Evolutionary conservation across 352 stramenopile genomes (phyloP).

Genomic region (Discostella stelligera): DNA sequence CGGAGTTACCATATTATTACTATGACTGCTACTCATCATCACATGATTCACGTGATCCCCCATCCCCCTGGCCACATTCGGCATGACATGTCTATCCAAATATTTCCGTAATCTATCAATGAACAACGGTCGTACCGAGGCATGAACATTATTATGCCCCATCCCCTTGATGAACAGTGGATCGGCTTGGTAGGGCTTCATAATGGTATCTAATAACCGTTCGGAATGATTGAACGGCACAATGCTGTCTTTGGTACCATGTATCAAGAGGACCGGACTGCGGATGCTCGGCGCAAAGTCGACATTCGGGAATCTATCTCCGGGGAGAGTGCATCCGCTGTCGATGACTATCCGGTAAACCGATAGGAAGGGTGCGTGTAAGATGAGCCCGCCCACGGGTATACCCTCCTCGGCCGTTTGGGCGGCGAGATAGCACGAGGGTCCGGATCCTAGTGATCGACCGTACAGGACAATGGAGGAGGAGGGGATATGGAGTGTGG

Average conservation of each 20-base stretch:
- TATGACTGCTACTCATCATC: not conserved
- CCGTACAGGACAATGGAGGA: conserved; percentile 78
- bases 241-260: conserved; percentile 80
- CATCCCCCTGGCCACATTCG: conserved; percentile 24
- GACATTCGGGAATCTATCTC: conserved; percentile 81
- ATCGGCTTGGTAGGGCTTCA: conserved; percentile 53
- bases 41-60: not conserved
- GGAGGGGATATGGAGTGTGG: conserved; percentile 55
- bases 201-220: conserved; percentile 61
- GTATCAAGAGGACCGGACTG: conserved; percentile 72
- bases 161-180: conserved; percentile 82
- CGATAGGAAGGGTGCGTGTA: conserved; percentile 82
- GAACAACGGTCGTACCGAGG: conserved; percentile 72
- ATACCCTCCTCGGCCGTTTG: conserved; percentile 51
- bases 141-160: conserved; percentile 82
- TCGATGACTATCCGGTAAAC: conserved; percentile 80
- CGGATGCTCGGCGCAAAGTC: conserved; percentile 69
- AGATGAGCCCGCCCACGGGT: conserved; percentile 76
- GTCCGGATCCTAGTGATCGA: conserved; percentile 70
- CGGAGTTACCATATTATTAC: not conserved
- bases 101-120: conserved; percentile 73
- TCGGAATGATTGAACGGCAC: conserved; percentile 82
- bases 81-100: conserved; percentile 69
- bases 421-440: conserved; percentile 74
- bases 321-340: conserved; percentile 70